Evolutionary conservation across 129 eudicot species (phyloP), one percentile per base, ranked within the genome.

Genomic region (Pseudognaphalium luteoalbum): DNA sequence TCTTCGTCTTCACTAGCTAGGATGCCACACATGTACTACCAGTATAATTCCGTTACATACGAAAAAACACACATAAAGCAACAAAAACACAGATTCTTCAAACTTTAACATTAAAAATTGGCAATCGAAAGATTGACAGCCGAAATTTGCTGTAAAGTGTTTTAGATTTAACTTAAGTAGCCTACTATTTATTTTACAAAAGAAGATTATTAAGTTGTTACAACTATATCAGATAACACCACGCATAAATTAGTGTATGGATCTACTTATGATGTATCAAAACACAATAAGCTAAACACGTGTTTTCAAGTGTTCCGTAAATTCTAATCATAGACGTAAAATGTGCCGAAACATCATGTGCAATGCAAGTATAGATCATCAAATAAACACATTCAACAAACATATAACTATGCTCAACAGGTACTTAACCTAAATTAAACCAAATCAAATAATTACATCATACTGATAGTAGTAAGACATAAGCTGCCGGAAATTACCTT

Each of bases 401-500:
- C 28, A 25, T 25, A 25, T 32, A 41, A 8, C 10, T 29, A 68
- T 19, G 39, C 60, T 20, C 37, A 59, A 59, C 30, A 19, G 33
- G 20, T 59, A 70, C 4, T 44, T 30, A 34, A 4, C 39, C 7
- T 6, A 29, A 29, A 21, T 59, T 42, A 39, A 11, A 14, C 66
- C 21, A n/a, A 59, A 72, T 34, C 67, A 56, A 72, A 12, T 11
- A 4, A 66, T 33, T 66, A 65, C 14, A 20, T 4, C 29, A 1
- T 37, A 39, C 14, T 56, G 28, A 77, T 30, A 42, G 50, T 17
- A 25, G 1, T 1, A 50, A 47, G 54, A 56, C 41, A 33, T 19
- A 21, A 44, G 47, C 71, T 6, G 54, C 29, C 52, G 37, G 67
- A 17, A 66, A 28, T 54, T 80, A 94, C 99, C 99, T 95, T 95